Base-by-base conservation (phyloP, 176 grass and related monocot genomes). In the Chrysopogon serrulatus region DNA sequence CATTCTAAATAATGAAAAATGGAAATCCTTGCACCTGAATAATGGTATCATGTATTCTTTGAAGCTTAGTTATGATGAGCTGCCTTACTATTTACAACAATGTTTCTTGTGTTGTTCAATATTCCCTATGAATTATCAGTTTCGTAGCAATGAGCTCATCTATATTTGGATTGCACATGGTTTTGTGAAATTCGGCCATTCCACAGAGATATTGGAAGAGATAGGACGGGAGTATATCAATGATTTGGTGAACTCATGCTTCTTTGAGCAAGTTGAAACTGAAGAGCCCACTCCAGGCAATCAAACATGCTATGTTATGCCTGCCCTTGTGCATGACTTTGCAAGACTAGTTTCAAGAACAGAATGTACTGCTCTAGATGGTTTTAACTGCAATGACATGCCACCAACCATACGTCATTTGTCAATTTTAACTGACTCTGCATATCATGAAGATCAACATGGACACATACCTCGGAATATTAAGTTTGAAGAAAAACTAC, bases 81-180 rank as follows among this genome's bases (percentile, higher is more conserved):
- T 90, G 1, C 83, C 88, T 2, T 51, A 69, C 65, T 12, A 62
- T 31, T 60, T 90, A 53, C 45, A 87, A 10, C 75, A 86, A 68
- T 87, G 83, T 9, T 71, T 82, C 16, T 42, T 4, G 12, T 77
- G 76, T 2, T 37, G 31, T 49, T 82, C 30, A 32, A 37, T 82
- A 70, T 77, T 87, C 41, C 83, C 82, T 1, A 15, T 27, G 0
- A 14, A 70, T 10, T 18, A 68, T 49, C 3, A 24, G 1, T 81
- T 86, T 17, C 3, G 23, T 31, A 32, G 41, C 9, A 17, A 31
- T 0, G 77, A 90, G 5, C 35, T 90, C 13, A 5, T 90, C 8
- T n/a, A 6, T 24, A n/a, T 73, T 18, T 94, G 92, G 92, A 89
- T 91, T n/a, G 68, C 89, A 48, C 86, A 90, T 62, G 78, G 82